These are phyloP conservation scores for Lasiodiplodia sp. DNA, from an alignment of 2,329 filamentous ascomycete species.

Conservation along the genomic window DNA sequence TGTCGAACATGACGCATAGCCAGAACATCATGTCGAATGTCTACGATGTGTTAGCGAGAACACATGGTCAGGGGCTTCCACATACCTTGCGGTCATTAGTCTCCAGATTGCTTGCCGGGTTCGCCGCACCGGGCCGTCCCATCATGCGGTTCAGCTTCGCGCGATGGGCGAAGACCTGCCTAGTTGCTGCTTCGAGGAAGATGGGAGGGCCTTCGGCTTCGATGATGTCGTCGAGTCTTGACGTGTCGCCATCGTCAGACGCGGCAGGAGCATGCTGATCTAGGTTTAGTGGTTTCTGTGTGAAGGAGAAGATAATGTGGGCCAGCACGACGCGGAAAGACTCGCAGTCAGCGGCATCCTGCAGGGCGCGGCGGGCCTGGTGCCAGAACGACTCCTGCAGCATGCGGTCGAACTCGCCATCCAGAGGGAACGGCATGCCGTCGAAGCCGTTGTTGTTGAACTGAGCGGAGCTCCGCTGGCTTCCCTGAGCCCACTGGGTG, in stretches of 20 bases:
- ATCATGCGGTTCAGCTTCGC: slow-evolving; percentile 21
- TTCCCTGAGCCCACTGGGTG: slow-evolving; percentile 55
- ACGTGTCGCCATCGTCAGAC: slow-evolving; percentile 38
- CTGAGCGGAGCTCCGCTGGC: slow-evolving; percentile 38
- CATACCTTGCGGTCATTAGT: slow-evolving; percentile 16
- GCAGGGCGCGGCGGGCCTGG: slow-evolving; percentile 49
- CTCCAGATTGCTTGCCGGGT: slow-evolving; percentile 7
- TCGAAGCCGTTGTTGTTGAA: slow-evolving; percentile 21
- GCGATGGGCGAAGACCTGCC: slow-evolving; percentile 47
- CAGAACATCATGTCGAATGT: slow-evolving; percentile 65
- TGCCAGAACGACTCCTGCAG: slow-evolving; percentile 53
- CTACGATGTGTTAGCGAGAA: slow-evolving; percentile 32
- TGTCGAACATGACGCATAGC: slow-evolving; percentile 67
- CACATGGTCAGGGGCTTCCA: not conserved
- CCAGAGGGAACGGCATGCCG: not conserved
- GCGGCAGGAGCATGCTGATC: slow-evolving; percentile 29
- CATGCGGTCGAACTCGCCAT: slow-evolving; percentile 37
- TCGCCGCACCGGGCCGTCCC: not conserved
- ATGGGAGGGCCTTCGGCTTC: slow-evolving; percentile 47
- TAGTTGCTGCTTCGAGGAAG: slow-evolving; percentile 50
- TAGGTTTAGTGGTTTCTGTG: slow-evolving; percentile 48
- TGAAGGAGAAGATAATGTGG: slow-evolving; percentile 56
- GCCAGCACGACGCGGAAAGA: slow-evolving; percentile 55
- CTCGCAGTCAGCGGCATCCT: slow-evolving; percentile 49
- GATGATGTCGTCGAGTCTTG: slow-evolving; percentile 42